phyloP scores from a whole-genome alignment of 2,329 filamentous ascomycete species.

The Stachybotrys chartarum region DNA sequence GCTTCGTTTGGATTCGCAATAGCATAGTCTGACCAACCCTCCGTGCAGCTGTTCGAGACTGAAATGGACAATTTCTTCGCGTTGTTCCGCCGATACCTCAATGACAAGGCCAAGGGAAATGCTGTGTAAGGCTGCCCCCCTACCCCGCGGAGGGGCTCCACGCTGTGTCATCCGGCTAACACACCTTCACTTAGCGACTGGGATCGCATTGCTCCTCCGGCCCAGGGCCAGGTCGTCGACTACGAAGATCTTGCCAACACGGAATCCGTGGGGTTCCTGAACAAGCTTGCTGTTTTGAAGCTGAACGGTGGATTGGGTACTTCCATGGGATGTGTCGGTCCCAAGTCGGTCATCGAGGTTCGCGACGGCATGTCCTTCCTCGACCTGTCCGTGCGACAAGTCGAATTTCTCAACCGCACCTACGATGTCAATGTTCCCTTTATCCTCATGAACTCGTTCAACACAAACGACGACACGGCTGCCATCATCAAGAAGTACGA shows the following conservation, averaged over 20 bases:
- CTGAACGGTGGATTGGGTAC: conserved; percentile 98
- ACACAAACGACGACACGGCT: conserved; percentile 95
- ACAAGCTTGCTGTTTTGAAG: conserved; percentile 97
- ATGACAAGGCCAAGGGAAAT: conserved; percentile 98
- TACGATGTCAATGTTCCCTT: conserved; percentile 97
- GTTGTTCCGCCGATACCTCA: conserved; percentile 95
- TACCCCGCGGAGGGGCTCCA: conserved; percentile 2
- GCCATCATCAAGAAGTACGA: conserved; percentile 99
- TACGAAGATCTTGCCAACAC: conserved; percentile 86
- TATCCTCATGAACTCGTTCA: conserved; percentile 99
- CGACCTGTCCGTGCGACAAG: conserved; percentile 95
- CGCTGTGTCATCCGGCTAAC: conserved; percentile 11
- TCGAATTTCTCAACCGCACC: conserved; percentile 97
- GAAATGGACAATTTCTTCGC: conserved; percentile 99
- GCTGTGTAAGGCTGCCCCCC: conserved; percentile 50
- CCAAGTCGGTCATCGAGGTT: conserved; percentile 99
- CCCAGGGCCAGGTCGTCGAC: conserved; percentile 87
- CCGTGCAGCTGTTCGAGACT: conserved; percentile 79
- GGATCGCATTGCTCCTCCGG: conserved; percentile 92
- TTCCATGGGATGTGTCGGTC: conserved; percentile 98
- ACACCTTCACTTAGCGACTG: conserved; percentile 59
- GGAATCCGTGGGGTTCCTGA: conserved; percentile 88
- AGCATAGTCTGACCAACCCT: conserved; percentile 2
- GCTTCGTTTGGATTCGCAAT: neutral
- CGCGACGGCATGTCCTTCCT: conserved; percentile 99